Evolutionary conservation across 2,329 filamentous ascomycete genomes (phyloP).

Genomic region (Eutypa lata): DNA sequence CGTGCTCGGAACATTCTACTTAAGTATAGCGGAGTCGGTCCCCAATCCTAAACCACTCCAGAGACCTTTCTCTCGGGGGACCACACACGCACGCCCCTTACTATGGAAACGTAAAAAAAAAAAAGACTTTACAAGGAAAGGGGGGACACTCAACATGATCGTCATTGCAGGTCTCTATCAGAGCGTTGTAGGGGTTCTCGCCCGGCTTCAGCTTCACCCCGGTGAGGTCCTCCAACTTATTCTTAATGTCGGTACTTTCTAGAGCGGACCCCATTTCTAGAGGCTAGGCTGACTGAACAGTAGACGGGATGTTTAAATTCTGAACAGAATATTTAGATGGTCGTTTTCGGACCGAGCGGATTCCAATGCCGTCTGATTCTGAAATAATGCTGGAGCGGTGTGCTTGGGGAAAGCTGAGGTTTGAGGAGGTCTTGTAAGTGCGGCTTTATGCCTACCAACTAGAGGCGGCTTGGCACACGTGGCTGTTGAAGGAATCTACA

Average conservation of each 20-base stretch:
- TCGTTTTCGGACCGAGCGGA: too few relatives aligned
- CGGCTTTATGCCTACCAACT: background rate
- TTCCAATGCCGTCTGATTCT: too few relatives aligned
- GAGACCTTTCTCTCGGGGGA: too few relatives aligned
- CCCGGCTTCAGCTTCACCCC: conserved; percentile 47
- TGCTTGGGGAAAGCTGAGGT: background rate
- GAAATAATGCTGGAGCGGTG: too few relatives aligned
- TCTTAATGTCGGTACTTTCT: conserved; percentile 39
- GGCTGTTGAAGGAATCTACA: too few relatives aligned
- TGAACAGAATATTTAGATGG: too few relatives aligned
- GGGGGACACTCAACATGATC: conserved; percentile 54
- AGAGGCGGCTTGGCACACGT: background rate
- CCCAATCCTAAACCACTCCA: too few relatives aligned
- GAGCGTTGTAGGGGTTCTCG: conserved; percentile 72
- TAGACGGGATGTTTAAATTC: background rate
- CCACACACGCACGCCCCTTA: background rate
- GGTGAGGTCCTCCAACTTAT: conserved; percentile 54
- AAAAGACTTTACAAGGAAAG: conserved; percentile 1
- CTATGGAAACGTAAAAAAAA: conserved; percentile 2
- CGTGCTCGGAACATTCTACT: too few relatives aligned
- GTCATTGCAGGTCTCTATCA: conserved; percentile 66
- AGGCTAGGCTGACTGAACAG: background rate
- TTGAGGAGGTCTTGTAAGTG: background rate
- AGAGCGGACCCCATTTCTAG: conserved; percentile 33
- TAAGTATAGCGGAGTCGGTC: too few relatives aligned